phyloP scores from a whole-genome alignment of 139 green algal genomes.

The Pleodorina starrii region DNA sequence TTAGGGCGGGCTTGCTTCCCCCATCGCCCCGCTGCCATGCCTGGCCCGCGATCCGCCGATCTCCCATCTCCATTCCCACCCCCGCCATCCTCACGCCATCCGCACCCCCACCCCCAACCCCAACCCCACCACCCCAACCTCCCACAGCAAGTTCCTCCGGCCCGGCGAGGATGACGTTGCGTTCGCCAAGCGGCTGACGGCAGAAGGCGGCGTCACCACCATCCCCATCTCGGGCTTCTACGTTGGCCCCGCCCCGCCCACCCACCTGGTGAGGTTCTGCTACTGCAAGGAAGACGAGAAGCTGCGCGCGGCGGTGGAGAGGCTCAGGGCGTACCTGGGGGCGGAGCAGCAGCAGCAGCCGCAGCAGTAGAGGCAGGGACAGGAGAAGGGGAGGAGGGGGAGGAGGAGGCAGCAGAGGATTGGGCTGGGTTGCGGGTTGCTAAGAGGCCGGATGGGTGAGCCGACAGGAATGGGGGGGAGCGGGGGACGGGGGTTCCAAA shows the following conservation, averaged over 20 bases:
- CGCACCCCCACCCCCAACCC: too few species aligned
- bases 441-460: too few species aligned
- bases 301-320: conserved; percentile 67
- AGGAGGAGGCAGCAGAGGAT: not conserved
- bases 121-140: too few species aligned
- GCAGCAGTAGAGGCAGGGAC: not conserved
- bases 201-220: conserved; percentile 80
- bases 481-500: too few species aligned
- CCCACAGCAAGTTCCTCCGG: conserved; percentile 54
- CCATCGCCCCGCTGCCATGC: too few species aligned
- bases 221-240: conserved; percentile 77
- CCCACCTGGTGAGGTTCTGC: conserved; percentile 80
- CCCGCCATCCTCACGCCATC: too few species aligned
- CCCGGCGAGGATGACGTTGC: conserved; percentile 68
- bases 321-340: conserved; percentile 72
- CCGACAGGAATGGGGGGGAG: too few species aligned
- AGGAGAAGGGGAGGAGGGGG: not conserved
- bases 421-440: not conserved
- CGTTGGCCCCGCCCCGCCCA: conserved; percentile 49
- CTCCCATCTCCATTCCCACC: too few species aligned
- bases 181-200: conserved; percentile 79
- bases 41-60: too few species aligned
- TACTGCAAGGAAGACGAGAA: conserved; percentile 88
- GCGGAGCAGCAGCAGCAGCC: not conserved
- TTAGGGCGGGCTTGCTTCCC: too few species aligned